Evolutionary conservation across 2,329 filamentous ascomycete species (phyloP).

Genomic region (Phoma herbarum): DNA sequence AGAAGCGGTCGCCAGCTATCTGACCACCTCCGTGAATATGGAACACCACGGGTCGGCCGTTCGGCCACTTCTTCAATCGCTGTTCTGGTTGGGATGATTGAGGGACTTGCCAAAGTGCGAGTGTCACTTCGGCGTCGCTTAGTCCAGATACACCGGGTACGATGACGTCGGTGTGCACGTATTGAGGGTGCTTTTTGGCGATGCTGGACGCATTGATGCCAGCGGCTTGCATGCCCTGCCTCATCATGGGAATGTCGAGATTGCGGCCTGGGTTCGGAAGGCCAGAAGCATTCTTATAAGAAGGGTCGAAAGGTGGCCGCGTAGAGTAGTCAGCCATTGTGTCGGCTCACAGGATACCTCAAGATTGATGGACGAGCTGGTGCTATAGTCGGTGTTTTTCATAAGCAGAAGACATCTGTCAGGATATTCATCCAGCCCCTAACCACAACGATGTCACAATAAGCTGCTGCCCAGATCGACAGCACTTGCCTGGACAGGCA

Average conservation of each 20-base stretch:
- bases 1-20: constrained; percentile 40
- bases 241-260: not conserved
- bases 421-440: not conserved
- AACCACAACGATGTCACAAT: not conserved
- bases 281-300: not conserved
- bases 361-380: not conserved
- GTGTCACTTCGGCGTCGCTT: not conserved
- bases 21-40: constrained; percentile 57
- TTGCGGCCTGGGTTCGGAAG: not conserved
- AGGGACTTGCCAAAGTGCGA: constrained; percentile 5
- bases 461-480: not conserved
- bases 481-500: not conserved
- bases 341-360: too few relatives aligned
- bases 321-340: not conserved
- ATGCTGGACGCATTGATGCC: not conserved
- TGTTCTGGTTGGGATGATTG: not conserved
- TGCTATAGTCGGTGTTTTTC: not conserved
- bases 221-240: not conserved
- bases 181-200: not conserved
- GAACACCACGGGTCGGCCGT: constrained; percentile 11
- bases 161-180: constrained; percentile 2
- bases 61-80: not conserved
- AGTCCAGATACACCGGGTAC: not conserved
- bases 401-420: too few relatives aligned
- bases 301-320: constrained; percentile 12